A percentile compares a stretch with the other conserved stretches of the same genome.
Evolutionary conservation across 257 asterid species (phyloP).

Genomic region (Jacaranda mimosifolia): DNA sequence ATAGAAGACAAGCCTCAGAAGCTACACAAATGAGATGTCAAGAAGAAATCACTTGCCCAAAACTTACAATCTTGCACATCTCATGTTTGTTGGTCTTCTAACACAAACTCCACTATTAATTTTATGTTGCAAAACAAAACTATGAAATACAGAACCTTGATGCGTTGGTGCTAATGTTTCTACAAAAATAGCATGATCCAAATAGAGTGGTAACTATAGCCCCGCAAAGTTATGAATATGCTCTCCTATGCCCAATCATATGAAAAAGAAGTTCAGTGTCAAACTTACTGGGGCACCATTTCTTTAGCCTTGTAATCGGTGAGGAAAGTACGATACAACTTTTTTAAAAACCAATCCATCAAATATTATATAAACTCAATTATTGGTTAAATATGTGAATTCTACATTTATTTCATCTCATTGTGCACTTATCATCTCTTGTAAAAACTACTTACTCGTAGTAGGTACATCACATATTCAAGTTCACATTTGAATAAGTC

Average conservation of each 20-base stretch:
- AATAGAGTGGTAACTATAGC: background rate
- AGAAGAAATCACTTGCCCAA: background rate
- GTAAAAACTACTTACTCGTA: background rate
- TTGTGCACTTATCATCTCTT: background rate
- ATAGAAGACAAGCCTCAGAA: background rate
- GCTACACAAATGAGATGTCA: conserved; percentile 14
- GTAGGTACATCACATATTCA: background rate
- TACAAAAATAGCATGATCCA: background rate
- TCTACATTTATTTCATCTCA: background rate
- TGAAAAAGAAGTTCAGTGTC: background rate
- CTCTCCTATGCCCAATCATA: background rate
- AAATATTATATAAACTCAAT: background rate
- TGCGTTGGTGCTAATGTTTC: background rate
- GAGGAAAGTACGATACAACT: background rate
- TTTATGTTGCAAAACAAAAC: background rate
- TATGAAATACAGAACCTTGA: background rate
- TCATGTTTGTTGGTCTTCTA: background rate
- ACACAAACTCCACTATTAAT: background rate
- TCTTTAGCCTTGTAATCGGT: background rate
- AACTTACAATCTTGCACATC: background rate
- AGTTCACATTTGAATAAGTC: conserved; percentile 7
- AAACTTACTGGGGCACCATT: background rate
- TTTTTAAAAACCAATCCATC: background rate
- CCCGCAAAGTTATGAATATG: background rate
- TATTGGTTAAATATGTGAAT: background rate